Evolutionary conservation across 441 rosid species (phyloP).

Genomic region (Populus hybrid): DNA sequence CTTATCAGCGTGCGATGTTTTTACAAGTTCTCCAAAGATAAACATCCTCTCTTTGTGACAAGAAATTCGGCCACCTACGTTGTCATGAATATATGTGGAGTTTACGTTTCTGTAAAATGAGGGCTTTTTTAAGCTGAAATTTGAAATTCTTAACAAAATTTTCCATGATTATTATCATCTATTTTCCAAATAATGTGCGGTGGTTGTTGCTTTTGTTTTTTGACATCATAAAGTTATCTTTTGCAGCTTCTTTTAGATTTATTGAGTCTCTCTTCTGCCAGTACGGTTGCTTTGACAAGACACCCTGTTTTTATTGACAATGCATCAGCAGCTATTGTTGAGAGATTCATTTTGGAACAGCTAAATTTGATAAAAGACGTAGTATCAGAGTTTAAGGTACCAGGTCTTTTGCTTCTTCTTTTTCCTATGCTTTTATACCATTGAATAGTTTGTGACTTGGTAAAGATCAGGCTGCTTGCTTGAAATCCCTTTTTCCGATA

Average conservation of each 20-base stretch:
- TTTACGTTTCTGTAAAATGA: not conserved
- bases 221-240: conserved; percentile 10
- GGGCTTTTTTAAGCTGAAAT: not conserved
- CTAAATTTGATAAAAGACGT: conserved; percentile 56
- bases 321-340: conserved; percentile 33
- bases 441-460: not conserved
- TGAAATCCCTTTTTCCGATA: not conserved
- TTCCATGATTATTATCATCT: conserved; percentile 1
- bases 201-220: not conserved
- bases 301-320: conserved; percentile 31
- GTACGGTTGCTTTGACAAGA: conserved; percentile 46
- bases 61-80: not conserved
- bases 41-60: not conserved
- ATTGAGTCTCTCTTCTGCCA: conserved; percentile 53
- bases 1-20: not conserved
- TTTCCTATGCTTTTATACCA: conserved; percentile 2
- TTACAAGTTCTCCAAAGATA: not conserved
- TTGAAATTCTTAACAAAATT: not conserved
- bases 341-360: conserved; percentile 58
- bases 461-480: not conserved
- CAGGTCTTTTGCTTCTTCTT: not conserved
- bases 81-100: not conserved
- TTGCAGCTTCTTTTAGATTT: conserved; percentile 71
- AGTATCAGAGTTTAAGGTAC: conserved; percentile 59
- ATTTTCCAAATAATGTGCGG: not conserved